A percentile compares a stretch with the other conserved stretches of the same genome.
These are phyloP conservation scores for Casuarina equisetifolia DNA, from an alignment of 306 rosid genomes.

Conservation along the genomic window DNA sequence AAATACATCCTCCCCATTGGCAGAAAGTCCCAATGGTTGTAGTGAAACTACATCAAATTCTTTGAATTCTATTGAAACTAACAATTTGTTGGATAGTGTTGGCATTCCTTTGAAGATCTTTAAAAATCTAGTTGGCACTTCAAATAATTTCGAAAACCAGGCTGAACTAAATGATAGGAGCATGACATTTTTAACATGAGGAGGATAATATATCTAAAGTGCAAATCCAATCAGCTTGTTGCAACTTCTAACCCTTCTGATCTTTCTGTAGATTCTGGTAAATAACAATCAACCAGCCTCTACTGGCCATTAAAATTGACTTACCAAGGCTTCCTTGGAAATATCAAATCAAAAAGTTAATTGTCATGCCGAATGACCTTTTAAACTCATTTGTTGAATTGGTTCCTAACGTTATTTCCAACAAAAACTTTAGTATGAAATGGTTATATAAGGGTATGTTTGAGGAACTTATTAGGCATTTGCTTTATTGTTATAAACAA, in stretches of 20 bases:
- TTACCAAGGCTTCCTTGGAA: conserved; percentile 69
- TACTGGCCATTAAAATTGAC: conserved; percentile 80
- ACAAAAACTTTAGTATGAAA: conserved; percentile 55
- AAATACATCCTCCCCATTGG: conserved; percentile 36
- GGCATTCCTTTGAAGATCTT: conserved; percentile 40
- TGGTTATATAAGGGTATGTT: conserved; percentile 64
- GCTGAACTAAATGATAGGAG: conserved; percentile 43
- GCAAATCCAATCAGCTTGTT: conserved; percentile 84
- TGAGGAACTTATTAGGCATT: conserved; percentile 26
- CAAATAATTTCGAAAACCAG: conserved; percentile 44
- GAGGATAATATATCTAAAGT: conserved; percentile 69
- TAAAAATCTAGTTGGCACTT: conserved; percentile 44
- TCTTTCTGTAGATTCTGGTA: conserved; percentile 40
- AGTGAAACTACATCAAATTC: conserved; percentile 44
- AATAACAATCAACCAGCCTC: conserved; percentile 48
- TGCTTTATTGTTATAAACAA: not conserved
- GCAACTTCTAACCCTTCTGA: conserved; percentile 68
- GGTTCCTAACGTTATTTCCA: conserved; percentile 45
- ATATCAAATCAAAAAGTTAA: conserved; percentile 42
- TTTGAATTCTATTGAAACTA: conserved; percentile 33
- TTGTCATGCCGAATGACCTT: conserved; percentile 36
- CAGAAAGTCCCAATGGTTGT: conserved; percentile 44
- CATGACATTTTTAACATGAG: conserved; percentile 43
- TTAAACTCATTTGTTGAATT: conserved; percentile 44
- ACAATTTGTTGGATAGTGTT: conserved; percentile 35